Evolutionary conservation across 768 basidiomycete genomes (phyloP), one percentile per base, ranked within the genome.

Genomic region (Rhodocollybia butyracea): DNA sequence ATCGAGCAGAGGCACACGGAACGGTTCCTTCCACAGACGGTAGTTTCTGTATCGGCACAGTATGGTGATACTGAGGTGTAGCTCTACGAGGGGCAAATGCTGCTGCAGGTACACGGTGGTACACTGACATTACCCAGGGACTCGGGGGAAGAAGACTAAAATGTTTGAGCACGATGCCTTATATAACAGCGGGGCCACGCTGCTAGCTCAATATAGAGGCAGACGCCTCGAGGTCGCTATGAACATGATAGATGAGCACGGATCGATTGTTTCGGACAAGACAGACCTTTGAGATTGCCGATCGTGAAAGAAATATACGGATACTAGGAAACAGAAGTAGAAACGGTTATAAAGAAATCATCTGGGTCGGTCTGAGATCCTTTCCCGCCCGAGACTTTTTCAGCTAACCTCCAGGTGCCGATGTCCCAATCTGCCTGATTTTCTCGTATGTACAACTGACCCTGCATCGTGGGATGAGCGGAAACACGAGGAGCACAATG

Each of bases 381-480:
- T 67, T 69, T 68, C 60, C 68, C 70, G 73, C 88, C 89, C 88
- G 88, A 89, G 88, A 87, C 86, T 73, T 68, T 60, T 63, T 61
- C 67, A 63, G 75, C 71, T 32, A 31, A 13, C 76, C 73, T 76
- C 72, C 76, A 76, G 78, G 75, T 71, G n/a, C 76, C 76, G 73
- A 78, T 19, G 38, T 54, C 30, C 38, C 12, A 82, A 77, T 46
- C 45, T 73, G 75, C 76, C 73, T 81, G 80, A 81, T 79, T 81
- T 81, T 84, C 27, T n/a, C 34, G 47, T 22, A 50, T 34, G 36
- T 34, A 22, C 47, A 12, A 19, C 47, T 40, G 51, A 43, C 22
- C n/a, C n/a, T n/a, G n/a, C n/a, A n/a, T 88, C 88, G 88, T 89
- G 88, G 81, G 82, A 73, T 65, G 71, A 68, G 68, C 74, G 74